These are phyloP conservation scores for Phaeomoniella chlamydospora DNA, from an alignment of 2,329 filamentous ascomycete genomes.

Conservation along the genomic window DNA sequence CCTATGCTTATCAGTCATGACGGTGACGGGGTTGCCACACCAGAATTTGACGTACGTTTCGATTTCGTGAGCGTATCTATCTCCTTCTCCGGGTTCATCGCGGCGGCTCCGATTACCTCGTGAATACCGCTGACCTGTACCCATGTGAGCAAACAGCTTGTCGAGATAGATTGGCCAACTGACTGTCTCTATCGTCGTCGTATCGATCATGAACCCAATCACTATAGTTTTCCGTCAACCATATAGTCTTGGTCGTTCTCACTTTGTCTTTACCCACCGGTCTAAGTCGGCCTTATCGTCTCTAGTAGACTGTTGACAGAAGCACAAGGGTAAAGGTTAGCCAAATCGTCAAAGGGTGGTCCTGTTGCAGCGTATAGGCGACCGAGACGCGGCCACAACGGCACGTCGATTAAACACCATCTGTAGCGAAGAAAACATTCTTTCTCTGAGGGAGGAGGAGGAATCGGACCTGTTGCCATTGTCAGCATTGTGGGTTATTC, in stretches of 20 bases:
- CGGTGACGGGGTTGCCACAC: constrained; percentile 9
- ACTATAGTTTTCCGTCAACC: constrained; percentile 26
- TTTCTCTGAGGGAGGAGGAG: constrained; percentile 21
- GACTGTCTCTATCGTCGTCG: constrained; percentile 52
- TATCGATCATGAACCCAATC: constrained; percentile 93
- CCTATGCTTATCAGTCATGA: constrained; percentile 30
- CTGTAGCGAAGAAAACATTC: too few relatives aligned
- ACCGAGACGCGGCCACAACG: constrained; percentile 3
- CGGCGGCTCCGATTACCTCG: constrained; percentile 23
- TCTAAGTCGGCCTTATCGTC: constrained; percentile 30
- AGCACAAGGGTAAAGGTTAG: constrained; percentile 25
- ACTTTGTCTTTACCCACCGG: constrained; percentile 18
- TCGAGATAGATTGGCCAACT: constrained; percentile 6
- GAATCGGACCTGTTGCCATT: constrained; percentile 20
- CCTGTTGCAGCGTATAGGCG: constrained; percentile 3
- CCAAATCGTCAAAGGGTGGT: constrained; percentile 15
- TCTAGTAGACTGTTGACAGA: constrained; percentile 27
- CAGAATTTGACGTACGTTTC: constrained; percentile 16
- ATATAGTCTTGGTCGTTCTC: constrained; percentile 5
- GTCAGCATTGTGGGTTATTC: too few relatives aligned
- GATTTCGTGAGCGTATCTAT: constrained; percentile 20
- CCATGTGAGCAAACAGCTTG: neutral
- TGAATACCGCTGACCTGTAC: constrained; percentile 4
- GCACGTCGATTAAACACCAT: constrained; percentile 8
- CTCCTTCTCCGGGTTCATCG: constrained; percentile 16